Conservation (phyloP, 768 basidiomycete genomes). For the Pulveroboletus sp. region DNA sequence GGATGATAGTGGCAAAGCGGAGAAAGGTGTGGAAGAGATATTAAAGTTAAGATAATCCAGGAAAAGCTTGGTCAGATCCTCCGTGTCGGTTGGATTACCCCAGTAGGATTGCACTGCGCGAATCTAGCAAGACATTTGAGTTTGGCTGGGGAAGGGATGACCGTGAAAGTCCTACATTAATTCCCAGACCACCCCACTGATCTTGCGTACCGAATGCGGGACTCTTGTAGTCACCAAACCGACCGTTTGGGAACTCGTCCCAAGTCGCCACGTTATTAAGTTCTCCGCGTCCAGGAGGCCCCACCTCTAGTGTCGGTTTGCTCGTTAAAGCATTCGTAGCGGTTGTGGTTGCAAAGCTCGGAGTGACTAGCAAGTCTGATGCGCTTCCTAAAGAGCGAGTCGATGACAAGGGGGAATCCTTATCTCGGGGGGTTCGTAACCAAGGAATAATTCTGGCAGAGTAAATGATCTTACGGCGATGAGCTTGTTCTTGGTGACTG, state of each 20-base stretch:
- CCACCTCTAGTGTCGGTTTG: constrained; percentile 45
- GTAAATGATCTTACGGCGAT: constrained; percentile 48
- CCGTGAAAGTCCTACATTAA: constrained; percentile 41
- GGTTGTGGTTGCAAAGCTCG: constrained; percentile 56
- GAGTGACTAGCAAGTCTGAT: constrained; percentile 50
- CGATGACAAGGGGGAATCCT: constrained; percentile 40
- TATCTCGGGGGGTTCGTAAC: constrained; percentile 7
- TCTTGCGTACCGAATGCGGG: constrained; percentile 87
- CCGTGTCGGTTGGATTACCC: constrained; percentile 57
- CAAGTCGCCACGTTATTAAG: constrained; percentile 73
- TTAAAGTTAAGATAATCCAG: constrained; percentile 71
- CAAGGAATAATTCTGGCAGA: background rate
- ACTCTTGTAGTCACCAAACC: constrained; percentile 96
- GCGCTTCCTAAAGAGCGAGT: constrained; percentile 13
- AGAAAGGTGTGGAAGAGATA: constrained; percentile 83
- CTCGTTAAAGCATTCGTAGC: constrained; percentile 54
- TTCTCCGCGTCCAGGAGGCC: constrained; percentile 62
- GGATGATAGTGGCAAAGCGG: constrained; percentile 67
- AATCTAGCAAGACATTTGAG: constrained; percentile 38
- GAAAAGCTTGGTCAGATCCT: constrained; percentile 78
- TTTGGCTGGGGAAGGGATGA: background rate
- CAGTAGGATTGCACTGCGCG: constrained; percentile 63
- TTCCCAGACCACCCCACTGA: constrained; percentile 67
- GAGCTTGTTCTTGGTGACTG: constrained; percentile 53
- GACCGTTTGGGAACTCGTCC: constrained; percentile 98